Conservation (phyloP, 139 green algal genomes). For the Tetraselmis chui region DNA sequence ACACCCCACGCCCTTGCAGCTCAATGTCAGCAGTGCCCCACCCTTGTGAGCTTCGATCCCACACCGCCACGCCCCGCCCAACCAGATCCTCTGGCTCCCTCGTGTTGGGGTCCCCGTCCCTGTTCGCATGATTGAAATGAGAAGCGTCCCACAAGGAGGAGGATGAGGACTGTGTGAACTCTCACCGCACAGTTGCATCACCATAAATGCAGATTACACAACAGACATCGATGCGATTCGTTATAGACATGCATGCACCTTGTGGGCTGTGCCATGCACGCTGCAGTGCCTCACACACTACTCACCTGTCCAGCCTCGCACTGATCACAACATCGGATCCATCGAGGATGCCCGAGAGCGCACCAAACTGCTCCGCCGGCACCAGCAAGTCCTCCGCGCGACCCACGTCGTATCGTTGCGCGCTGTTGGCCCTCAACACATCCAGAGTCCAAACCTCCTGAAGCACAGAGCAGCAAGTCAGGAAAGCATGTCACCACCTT, state of each 20-base stretch:
- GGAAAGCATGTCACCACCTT: neutral
- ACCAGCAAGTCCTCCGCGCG: neutral
- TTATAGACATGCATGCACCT: neutral
- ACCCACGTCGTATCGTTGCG: neutral
- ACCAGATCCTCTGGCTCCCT: neutral
- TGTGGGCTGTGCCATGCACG: too few relatives aligned
- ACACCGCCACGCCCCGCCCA: neutral
- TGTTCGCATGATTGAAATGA: too few relatives aligned
- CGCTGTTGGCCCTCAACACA: neutral
- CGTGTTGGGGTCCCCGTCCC: neutral
- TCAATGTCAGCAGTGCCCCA: neutral
- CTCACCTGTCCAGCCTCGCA: neutral
- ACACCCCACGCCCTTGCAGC: neutral
- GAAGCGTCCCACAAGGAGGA: too few relatives aligned
- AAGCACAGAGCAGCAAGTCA: neutral
- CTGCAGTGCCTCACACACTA: neutral
- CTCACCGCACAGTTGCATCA: neutral
- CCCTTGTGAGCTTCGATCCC: neutral
- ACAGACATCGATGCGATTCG: neutral
- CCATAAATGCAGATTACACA: neutral
- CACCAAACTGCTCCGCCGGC: neutral
- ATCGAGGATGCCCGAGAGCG: neutral
- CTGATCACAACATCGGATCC: neutral
- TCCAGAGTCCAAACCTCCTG: neutral
- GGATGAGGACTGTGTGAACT: too few relatives aligned